phyloP scores from a whole-genome alignment of 805 yeast genomes.

The Ogataea trehalophila region DNA sequence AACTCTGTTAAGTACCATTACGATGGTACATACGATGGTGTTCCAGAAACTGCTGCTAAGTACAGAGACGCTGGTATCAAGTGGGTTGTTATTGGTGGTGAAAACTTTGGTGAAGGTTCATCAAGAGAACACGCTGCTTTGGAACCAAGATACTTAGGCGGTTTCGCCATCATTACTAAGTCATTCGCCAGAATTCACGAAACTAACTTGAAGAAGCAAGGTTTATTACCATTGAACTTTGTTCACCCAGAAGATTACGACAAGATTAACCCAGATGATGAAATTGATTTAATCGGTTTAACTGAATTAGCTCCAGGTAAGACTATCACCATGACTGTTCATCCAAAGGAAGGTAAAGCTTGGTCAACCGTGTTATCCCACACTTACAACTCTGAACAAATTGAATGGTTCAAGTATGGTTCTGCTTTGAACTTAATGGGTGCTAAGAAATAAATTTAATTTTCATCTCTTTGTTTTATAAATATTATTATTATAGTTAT shows the following conservation, averaged over 20 bases:
- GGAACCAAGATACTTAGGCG: constrained; percentile 99
- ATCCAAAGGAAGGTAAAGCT: constrained; percentile 66
- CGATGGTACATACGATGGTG: constrained; percentile 91
- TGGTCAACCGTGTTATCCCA: constrained; percentile 93
- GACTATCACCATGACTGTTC: constrained; percentile 72
- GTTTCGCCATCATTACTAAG: constrained; percentile 94
- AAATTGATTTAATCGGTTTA: constrained; percentile 81
- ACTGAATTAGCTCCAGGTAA: constrained; percentile 89
- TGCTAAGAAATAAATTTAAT: constrained; percentile 19
- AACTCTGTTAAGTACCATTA: constrained; percentile 83
- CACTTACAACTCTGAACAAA: constrained; percentile 94
- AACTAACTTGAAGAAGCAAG: constrained; percentile 99
- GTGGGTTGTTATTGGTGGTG: constrained; percentile 99
- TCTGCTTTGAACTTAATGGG: constrained; percentile 94
- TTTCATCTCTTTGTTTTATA: neutral
- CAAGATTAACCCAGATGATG: constrained; percentile 87
- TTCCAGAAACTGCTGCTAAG: constrained; percentile 93
- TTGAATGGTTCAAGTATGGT: constrained; percentile 98
- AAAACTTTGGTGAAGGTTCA: constrained; percentile 99
- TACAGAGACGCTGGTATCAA: constrained; percentile 90
- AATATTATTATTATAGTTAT: neutral
- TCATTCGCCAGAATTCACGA: constrained; percentile 99
- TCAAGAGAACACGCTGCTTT: constrained; percentile 99
- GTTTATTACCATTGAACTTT: constrained; percentile 95
- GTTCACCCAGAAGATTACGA: constrained; percentile 87